A percentile compares a stretch with the other conserved stretches of the same genome.
phyloP scores from a whole-genome alignment of 208 protist species.

The Trypanosoma rangeli region DNA sequence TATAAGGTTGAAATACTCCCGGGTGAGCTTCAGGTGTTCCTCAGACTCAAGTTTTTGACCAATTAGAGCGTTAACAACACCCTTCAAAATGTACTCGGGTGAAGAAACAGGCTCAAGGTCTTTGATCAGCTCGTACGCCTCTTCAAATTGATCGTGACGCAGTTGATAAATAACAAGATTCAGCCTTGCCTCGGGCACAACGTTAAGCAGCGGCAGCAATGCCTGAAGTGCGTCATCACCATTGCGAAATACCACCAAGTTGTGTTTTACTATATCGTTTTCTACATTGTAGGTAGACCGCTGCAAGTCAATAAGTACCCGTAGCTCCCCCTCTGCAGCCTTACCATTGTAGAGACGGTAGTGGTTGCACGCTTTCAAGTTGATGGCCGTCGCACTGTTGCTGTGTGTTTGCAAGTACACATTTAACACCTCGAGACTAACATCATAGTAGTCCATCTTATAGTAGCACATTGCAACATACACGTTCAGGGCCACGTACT shows the following conservation, averaged over 20 bases:
- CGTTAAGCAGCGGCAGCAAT: conserved; percentile 91
- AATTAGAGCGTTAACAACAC: conserved; percentile 91
- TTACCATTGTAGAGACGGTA: conserved; percentile 94
- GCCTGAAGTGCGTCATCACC: conserved; percentile 96
- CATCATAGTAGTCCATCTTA: conserved; percentile 98
- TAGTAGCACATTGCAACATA: conserved; percentile 98
- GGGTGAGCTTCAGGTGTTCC: conserved; percentile 92
- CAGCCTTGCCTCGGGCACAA: conserved; percentile 95
- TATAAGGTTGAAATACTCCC: conserved; percentile 97
- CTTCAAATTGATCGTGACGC: conserved; percentile 91
- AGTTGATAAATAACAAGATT: conserved; percentile 97
- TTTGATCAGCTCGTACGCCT: conserved; percentile 95
- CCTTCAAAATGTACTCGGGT: conserved; percentile 96
- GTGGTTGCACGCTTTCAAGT: conserved; percentile 97
- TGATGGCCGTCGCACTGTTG: conserved; percentile 95
- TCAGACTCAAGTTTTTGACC: conserved; percentile 89
- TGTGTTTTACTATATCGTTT: conserved; percentile 96
- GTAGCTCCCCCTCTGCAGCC: conserved; percentile 92
- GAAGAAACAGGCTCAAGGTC: conserved; percentile 92
- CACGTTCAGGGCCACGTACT: conserved; percentile 94
- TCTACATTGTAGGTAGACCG: conserved; percentile 88
- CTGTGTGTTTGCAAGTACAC: conserved; percentile 90
- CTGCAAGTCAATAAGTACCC: conserved; percentile 89
- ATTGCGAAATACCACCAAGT: conserved; percentile 96
- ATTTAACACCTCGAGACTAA: conserved; percentile 91